Evolutionary conservation across 2,329 filamentous ascomycete species (phyloP).

Genomic region (Ophiocordyceps unilateralis): DNA sequence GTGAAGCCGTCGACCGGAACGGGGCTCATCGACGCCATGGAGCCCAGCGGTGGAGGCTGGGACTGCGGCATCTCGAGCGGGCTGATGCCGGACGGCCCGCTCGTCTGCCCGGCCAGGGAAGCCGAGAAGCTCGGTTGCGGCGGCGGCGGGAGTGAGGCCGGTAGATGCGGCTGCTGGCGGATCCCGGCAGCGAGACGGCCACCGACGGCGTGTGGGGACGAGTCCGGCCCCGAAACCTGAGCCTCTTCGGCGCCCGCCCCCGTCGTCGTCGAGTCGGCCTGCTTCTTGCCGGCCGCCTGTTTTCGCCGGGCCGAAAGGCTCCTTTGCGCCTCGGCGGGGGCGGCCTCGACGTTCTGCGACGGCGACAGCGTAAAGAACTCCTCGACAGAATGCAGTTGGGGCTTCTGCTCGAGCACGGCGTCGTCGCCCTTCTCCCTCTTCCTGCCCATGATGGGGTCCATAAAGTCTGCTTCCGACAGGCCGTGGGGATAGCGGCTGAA

Average conservation of each 20-base stretch:
- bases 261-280: conserved; percentile 5
- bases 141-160: conserved; percentile 5
- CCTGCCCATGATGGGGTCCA: conserved; percentile 50
- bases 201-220: conserved; percentile 1
- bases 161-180: conserved; percentile 6
- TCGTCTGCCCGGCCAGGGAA: conserved; percentile 22
- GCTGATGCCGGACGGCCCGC: conserved; percentile 20
- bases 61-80: conserved; percentile 23
- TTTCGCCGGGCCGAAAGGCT: conserved; percentile 17
- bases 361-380: conserved; percentile 79
- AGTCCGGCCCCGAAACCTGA: conserved; percentile 1
- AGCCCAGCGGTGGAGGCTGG: conserved; percentile 24
- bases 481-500: conserved; percentile 90
- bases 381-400: conserved; percentile 82
- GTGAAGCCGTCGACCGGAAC: conserved; percentile 22
- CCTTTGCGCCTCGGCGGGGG: conserved; percentile 9
- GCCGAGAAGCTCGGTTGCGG: conserved; percentile 21
- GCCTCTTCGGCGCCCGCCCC: neutral
- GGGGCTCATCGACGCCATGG: conserved; percentile 35
- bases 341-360: conserved; percentile 30
- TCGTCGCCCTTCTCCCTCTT: conserved; percentile 71
- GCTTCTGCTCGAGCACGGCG: conserved; percentile 73
- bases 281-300: conserved; percentile 17
- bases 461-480: conserved; percentile 68
- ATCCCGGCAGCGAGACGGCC: neutral